Evolutionary conservation across 768 basidiomycete genomes (phyloP).

Genomic region (Coprinellus micaceus): DNA sequence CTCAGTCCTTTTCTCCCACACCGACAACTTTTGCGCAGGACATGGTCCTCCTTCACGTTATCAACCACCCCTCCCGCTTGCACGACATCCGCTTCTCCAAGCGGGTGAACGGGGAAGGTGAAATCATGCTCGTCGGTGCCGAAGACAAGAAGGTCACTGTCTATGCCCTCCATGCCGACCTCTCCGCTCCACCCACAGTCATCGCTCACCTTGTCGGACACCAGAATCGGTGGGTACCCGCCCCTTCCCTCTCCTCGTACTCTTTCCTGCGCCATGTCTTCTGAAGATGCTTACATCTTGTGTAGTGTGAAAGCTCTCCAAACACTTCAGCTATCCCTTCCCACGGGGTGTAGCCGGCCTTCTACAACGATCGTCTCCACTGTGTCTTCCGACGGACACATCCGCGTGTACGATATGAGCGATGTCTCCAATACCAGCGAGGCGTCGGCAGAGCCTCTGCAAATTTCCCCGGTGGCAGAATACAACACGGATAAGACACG

Average conservation of each 20-base stretch:
- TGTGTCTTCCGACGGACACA: slow-evolving; percentile 86
- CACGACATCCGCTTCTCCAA: slow-evolving; percentile 80
- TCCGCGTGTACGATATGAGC: slow-evolving; percentile 72
- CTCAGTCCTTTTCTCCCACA: not conserved
- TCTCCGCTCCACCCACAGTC: slow-evolving; percentile 46
- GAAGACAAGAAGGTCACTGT: slow-evolving; percentile 88
- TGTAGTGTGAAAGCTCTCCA: slow-evolving; percentile 79
- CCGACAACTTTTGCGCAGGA: slow-evolving; percentile 42
- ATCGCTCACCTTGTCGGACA: slow-evolving; percentile 78
- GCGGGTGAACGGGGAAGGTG: slow-evolving; percentile 51
- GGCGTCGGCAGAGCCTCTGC: slow-evolving; percentile 17
- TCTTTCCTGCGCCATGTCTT: not conserved
- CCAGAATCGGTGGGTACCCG: slow-evolving; percentile 62
- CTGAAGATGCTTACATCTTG: not conserved
- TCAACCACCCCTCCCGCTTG: slow-evolving; percentile 77
- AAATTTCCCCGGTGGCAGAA: slow-evolving; percentile 53
- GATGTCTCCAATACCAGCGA: slow-evolving; percentile 33
- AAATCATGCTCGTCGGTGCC: slow-evolving; percentile 77
- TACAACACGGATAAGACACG: slow-evolving; percentile 88
- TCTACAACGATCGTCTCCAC: slow-evolving; percentile 68
- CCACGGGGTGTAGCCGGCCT: slow-evolving; percentile 27
- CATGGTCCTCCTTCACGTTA: slow-evolving; percentile 70
- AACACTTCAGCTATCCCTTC: slow-evolving; percentile 59
- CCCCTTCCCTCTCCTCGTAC: slow-evolving; percentile 1
- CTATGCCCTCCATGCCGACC: slow-evolving; percentile 57